Base-by-base conservation (phyloP, 352 stramenopile species). In the Thalassiosira mediterranea region DNA sequence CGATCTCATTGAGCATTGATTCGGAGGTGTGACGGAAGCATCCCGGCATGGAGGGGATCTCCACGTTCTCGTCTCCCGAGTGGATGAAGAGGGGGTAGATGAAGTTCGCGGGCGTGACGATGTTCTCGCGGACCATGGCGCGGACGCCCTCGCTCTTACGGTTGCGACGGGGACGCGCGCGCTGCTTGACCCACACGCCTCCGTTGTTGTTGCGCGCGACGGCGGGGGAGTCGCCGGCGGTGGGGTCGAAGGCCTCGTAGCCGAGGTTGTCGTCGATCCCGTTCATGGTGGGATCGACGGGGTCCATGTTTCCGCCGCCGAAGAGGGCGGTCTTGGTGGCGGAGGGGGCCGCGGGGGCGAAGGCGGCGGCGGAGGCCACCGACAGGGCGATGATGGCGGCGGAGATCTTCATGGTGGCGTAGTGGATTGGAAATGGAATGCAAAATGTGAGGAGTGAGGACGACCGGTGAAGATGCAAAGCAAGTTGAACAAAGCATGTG, bases 11-110 rank as follows among this genome's bases (percentile, higher is more conserved):
- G 21, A 96, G 58, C 91, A 97, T 95, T 47, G 74, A 82, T 17
- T 83, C 65, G 0, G 95, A 70, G 28, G 76, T 93, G 65, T 95
- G 91, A 56, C 94, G 78, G 44, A 88, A 70, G 53, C 91, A 95
- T 72, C 91, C 93, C 28, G 94, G 94, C 94, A 97, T 96, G 47
- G 88, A 93, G 40, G 72, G 38, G 59, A 97, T 96, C 0, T 65
- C 25, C 61, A 76, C 57, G 46, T 86, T 86, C 40, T 81, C 75
- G 34, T 92, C 83, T 70, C 94, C 87, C 42, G 96, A 92, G 61
- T 96, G 91, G 54, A 97, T 96, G 72, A 97, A 97, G 4, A 97
- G 83, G 37, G 94, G 94, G 64, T 96, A 96, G 46, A 97, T 96
- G 71, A 97, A 95, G 74, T 97, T 95, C 13, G 82, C 72, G 17